Percentiles rank a stretch among this genome's conserved stretches.
Conservation (phyloP, 768 basidiomycete species). For the Rhizopogon vinicolor region DNA sequence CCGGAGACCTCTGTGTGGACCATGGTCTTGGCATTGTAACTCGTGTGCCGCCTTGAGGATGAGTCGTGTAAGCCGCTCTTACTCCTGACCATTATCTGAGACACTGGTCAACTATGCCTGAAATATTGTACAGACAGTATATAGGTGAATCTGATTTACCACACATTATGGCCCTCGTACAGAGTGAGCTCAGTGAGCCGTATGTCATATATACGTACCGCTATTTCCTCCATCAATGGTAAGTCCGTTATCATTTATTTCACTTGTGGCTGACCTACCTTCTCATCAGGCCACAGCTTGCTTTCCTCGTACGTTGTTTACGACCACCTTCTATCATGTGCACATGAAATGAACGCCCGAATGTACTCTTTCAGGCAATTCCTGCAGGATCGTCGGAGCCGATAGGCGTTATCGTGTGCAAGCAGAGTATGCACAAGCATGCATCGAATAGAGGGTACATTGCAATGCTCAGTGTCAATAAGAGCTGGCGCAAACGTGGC, state of each 20-base stretch:
- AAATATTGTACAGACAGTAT: conserved; percentile 68
- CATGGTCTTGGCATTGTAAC: not conserved
- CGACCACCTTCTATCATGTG: not conserved
- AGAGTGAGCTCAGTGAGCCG: conserved; percentile 91
- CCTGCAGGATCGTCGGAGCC: conserved; percentile 40
- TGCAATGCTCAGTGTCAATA: conserved; percentile 92
- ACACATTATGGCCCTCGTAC: conserved; percentile 82
- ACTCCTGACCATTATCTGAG: conserved; percentile 2
- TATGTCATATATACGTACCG: conserved; percentile 96
- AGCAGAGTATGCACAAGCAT: conserved; percentile 85
- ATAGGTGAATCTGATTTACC: conserved; percentile 73
- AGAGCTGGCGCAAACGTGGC: conserved; percentile 81
- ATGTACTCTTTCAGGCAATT: conserved; percentile 15
- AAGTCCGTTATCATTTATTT: conserved; percentile 25
- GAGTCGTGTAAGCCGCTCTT: conserved; percentile 1
- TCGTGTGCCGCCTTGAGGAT: conserved; percentile 1
- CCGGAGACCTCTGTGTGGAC: conserved; percentile 2
- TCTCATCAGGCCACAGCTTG: conserved; percentile 74
- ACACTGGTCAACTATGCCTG: conserved; percentile 12
- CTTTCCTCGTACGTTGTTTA: conserved; percentile 56
- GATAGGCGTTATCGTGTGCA: conserved; percentile 94
- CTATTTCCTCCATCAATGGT: conserved; percentile 97
- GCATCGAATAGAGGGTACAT: conserved; percentile 88
- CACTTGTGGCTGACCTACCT: conserved; percentile 3
- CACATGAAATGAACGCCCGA: not conserved